Percentiles rank a stretch among this genome's conserved stretches.
Conservation (phyloP, 441 rosid species). For the Raphanus hybrid region DNA sequence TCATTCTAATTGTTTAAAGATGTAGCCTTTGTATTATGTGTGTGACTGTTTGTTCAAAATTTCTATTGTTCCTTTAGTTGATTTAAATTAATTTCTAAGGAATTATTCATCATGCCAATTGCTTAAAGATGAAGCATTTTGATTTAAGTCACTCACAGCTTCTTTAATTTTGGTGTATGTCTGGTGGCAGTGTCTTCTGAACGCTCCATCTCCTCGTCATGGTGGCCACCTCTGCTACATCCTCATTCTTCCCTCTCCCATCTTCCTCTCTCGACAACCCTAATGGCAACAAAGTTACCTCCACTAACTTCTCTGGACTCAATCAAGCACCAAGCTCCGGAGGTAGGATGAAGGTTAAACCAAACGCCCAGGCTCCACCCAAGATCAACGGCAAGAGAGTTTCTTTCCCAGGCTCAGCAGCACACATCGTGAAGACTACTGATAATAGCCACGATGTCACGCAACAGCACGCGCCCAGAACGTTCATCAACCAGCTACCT, state of each 20-base stretch:
- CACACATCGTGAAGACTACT: conserved; percentile 50
- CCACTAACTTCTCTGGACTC: conserved; percentile 56
- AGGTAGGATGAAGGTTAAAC: conserved; percentile 78
- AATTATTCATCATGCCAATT: too few relatives aligned
- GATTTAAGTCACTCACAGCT: too few relatives aligned
- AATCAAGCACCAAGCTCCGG: conserved; percentile 59
- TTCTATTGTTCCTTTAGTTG: too few relatives aligned
- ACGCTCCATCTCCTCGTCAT: conserved; percentile 43
- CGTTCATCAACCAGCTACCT: conserved; percentile 92
- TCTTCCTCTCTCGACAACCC: conserved; percentile 52
- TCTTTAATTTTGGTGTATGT: too few relatives aligned
- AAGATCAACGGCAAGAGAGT: conserved; percentile 81
- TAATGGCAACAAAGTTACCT: conserved; percentile 55
- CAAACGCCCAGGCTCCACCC: conserved; percentile 89
- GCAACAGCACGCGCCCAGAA: conserved; percentile 71
- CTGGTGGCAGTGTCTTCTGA: too few relatives aligned
- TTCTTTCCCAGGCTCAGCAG: conserved; percentile 46
- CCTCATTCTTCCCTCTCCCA: conserved; percentile 72
- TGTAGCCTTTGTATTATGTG: too few relatives aligned
- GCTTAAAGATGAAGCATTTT: too few relatives aligned
- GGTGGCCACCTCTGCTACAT: conserved; percentile 85
- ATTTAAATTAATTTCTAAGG: neutral
- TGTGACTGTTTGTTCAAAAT: neutral
- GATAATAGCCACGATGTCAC: conserved; percentile 48
- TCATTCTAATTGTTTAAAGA: too few relatives aligned